Evolutionary conservation across 2,329 filamentous ascomycete species (phyloP).

Genomic region (Pseudogymnoascus sp.): DNA sequence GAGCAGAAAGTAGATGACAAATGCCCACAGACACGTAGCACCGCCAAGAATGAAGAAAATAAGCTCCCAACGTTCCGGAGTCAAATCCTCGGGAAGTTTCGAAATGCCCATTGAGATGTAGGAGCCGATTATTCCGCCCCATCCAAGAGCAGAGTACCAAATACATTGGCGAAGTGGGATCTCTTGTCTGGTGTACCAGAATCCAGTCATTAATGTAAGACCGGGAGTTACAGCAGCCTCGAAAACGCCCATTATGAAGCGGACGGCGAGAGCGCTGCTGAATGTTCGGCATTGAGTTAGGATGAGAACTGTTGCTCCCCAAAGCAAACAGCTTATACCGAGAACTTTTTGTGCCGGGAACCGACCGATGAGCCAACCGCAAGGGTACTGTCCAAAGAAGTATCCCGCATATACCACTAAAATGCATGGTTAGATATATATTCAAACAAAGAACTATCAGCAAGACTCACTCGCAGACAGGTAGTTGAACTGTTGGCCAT

Average conservation of each 20-base stretch:
- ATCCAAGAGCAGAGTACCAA: constrained; percentile 26
- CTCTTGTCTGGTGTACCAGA: constrained; percentile 30
- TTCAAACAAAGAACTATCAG: not conserved
- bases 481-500: constrained; percentile 30
- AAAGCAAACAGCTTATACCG: constrained; percentile 25
- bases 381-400: constrained; percentile 35
- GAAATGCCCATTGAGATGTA: constrained; percentile 30
- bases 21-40: constrained; percentile 27
- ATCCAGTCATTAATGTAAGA: constrained; percentile 29
- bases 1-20: constrained; percentile 25
- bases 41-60: constrained; percentile 29
- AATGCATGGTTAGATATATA: not conserved
- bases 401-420: constrained; percentile 32
- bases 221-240: constrained; percentile 29
- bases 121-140: constrained; percentile 27
- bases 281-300: constrained; percentile 27
- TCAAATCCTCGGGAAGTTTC: constrained; percentile 20
- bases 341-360: constrained; percentile 31
- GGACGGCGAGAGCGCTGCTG: constrained; percentile 17
- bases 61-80: constrained; percentile 27
- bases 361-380: constrained; percentile 32
- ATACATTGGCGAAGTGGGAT: constrained; percentile 31
- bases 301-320: constrained; percentile 29
- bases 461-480: constrained; percentile 26
- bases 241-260: constrained; percentile 27